These are phyloP conservation scores for Ceratocystis variospora DNA, from an alignment of 2,329 filamentous ascomycete species.

Conservation along the genomic window DNA sequence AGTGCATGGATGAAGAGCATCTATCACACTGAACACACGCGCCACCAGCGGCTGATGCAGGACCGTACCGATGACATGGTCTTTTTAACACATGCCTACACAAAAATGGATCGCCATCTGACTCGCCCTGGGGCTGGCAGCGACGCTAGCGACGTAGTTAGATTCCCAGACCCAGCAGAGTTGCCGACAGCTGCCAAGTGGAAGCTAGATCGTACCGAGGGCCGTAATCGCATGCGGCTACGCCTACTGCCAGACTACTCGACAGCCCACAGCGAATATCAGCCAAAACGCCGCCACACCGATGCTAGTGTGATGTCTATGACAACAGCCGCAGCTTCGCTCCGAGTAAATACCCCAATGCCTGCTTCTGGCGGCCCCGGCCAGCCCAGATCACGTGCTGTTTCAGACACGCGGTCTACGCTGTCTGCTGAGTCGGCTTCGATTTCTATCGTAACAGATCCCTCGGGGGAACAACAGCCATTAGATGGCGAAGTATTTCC, in stretches of 20 bases:
- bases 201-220: conserved; percentile 92
- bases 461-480: conserved; percentile 15
- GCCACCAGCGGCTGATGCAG: conserved; percentile 75
- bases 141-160: background rate
- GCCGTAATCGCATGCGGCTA: conserved; percentile 85
- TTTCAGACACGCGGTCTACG: conserved; percentile 15
- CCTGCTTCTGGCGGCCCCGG: conserved; percentile 10
- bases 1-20: conserved; percentile 93
- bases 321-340: conserved; percentile 24
- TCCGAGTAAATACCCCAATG: conserved; percentile 27
- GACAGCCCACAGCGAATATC: conserved; percentile 56
- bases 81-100: conserved; percentile 62
- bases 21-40: conserved; percentile 78
- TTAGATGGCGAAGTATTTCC: conserved; percentile 5
- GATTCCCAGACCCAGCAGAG: conserved; percentile 41
- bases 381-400: conserved; percentile 11
- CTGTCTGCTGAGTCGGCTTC: conserved; percentile 14
- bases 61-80: conserved; percentile 83
- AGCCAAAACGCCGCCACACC: conserved; percentile 61
- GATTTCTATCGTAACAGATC: conserved; percentile 16
- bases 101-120: conserved; percentile 65
- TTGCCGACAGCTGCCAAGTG: conserved; percentile 50
- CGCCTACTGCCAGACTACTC: conserved; percentile 68
- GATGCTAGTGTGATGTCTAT: conserved; percentile 24
- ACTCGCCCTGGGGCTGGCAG: conserved; percentile 54